Conservation (phyloP, 2,329 filamentous ascomycete species). For the Aspergillus puulaauensis region DNA sequence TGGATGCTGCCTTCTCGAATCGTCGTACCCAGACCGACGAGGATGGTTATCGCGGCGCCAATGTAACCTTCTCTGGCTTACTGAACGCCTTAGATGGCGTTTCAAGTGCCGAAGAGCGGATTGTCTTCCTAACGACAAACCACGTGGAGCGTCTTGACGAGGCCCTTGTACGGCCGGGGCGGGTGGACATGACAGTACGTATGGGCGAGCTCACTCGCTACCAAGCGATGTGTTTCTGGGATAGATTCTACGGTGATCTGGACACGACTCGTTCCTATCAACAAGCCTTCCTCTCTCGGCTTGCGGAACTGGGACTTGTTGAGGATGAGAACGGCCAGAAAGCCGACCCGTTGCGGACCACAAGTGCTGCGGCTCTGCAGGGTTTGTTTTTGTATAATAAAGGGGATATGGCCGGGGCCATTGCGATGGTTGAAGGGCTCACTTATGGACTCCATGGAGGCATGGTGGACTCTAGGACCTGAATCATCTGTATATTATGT, state of each 20-base stretch:
- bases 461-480: conserved; percentile 20
- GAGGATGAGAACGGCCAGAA: conserved; percentile 54
- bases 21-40: conserved; percentile 67
- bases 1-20: conserved; percentile 86
- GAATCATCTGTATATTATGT: conserved; percentile 19
- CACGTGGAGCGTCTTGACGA: conserved; percentile 87
- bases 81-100: conserved; percentile 85
- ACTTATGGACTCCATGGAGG: conserved; percentile 32
- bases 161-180: conserved; percentile 83
- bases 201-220: conserved; percentile 84
- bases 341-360: conserved; percentile 50
- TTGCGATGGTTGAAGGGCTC: conserved; percentile 66
- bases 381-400: conserved; percentile 96
- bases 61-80: conserved; percentile 90
- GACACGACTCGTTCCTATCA: conserved; percentile 65
- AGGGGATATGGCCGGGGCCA: conserved; percentile 81
- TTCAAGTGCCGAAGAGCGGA: conserved; percentile 90
- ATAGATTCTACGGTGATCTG: conserved; percentile 87
- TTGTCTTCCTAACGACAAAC: conserved; percentile 93
- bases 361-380: conserved; percentile 89
- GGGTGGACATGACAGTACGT: conserved; percentile 89
- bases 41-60: conserved; percentile 83
- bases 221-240: conserved; percentile 87
- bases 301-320: conserved; percentile 70
- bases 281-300: conserved; percentile 67